Evolutionary conservation across 495 filamentous ascomycete species (phyloP), one percentile per base, ranked within the genome.

Genomic region (Niebla homalea): DNA sequence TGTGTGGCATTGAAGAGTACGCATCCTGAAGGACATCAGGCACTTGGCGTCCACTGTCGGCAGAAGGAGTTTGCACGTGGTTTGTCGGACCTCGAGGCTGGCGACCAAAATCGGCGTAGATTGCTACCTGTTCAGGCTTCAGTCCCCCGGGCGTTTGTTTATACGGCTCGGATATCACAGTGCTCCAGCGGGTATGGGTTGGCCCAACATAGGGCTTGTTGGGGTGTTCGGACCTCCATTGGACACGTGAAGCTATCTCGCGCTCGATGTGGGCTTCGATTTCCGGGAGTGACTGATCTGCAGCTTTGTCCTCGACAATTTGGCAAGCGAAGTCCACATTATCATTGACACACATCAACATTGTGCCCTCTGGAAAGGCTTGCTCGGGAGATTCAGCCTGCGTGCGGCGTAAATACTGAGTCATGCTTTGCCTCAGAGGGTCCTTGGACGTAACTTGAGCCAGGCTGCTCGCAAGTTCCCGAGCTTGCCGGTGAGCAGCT

Each of bases 361-460:
- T 89, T 44, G 79, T 67, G 18, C 89, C 89, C 61, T 99, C 93
- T 2, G 89, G 85, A 20, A 88, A 70, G 53, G 80, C 80, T 57
- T 85, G 81, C 26, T 94, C 87, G 0, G 72, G 74, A 26, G 75
- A 67, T n/a, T 77, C 74, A 35, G 74, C 67, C 51, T 75, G 68
- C 10, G 87, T 81, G 60, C 89, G 73, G n/a, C 93, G 84, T 56
- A 99, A 84, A 60, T 96, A 93, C 65, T 96, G 97, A 32, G 79
- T 84, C 70, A 97, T 96, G 69, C 90, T 96, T 64, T 89, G 87
- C 51, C 89, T 80, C 18, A 99, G 71, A 23, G 92, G 92, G 60
- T 99, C 93, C 65, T 96, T 97, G 59, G 89, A 97, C 5, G 92
- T 97, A n/a, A 97, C 92, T 15, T 94, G 75, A 14, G 92, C 92